Conservation (phyloP, 352 stramenopile genomes). For the Pythium brassicae region DNA sequence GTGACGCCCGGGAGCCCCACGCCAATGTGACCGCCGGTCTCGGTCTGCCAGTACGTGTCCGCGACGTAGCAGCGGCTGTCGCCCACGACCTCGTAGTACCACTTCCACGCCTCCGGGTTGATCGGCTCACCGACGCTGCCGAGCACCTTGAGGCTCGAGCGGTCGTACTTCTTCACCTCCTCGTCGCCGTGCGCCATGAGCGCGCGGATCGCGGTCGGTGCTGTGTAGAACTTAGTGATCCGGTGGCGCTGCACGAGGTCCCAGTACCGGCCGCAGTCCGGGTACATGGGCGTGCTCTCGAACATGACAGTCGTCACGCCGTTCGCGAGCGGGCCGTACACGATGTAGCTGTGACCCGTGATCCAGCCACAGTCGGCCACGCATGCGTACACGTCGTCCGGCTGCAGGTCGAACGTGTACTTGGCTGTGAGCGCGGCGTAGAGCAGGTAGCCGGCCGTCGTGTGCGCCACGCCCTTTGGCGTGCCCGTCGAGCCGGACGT, state of each 20-base stretch:
- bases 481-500: conserved; percentile 96
- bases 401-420: conserved; percentile 92
- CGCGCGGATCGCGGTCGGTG: conserved; percentile 95
- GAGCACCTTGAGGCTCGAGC: conserved; percentile 91
- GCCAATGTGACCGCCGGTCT: conserved; percentile 95
- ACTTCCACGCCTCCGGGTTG: conserved; percentile 96
- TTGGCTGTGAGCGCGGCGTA: conserved; percentile 93
- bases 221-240: conserved; percentile 95
- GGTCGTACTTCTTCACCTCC: conserved; percentile 92
- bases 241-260: conserved; percentile 96
- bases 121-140: conserved; percentile 98
- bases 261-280: conserved; percentile 94
- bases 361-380: conserved; percentile 97
- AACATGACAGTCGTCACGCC: conserved; percentile 98
- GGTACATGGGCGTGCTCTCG: conserved; percentile 97
- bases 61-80: conserved; percentile 89
- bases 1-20: conserved; percentile 92
- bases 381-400: conserved; percentile 93
- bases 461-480: conserved; percentile 95
- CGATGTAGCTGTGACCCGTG: conserved; percentile 95
- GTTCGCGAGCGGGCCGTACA: conserved; percentile 97
- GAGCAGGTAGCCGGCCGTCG: conserved; percentile 94
- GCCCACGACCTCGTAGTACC: conserved; percentile 96
- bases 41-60: conserved; percentile 98
- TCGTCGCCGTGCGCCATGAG: conserved; percentile 96